These are phyloP conservation scores for Akanthomyces uredinophilus DNA, from an alignment of 2,329 filamentous ascomycete species.

Conservation along the genomic window DNA sequence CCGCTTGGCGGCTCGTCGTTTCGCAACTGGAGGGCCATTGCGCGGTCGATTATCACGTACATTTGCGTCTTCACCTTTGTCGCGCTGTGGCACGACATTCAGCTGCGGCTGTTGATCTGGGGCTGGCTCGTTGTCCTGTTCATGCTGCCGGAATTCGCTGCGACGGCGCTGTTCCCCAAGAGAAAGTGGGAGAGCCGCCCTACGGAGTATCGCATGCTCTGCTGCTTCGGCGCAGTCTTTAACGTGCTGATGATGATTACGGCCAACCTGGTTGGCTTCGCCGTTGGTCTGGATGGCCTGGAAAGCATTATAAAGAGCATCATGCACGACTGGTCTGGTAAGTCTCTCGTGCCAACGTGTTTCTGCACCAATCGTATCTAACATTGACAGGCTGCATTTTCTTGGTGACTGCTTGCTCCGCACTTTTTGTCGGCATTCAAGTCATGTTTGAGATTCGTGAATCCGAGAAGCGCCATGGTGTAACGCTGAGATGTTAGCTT, in stretches of 20 bases:
- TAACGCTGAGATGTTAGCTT: conserved; percentile 71
- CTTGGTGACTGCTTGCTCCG: conserved; percentile 62
- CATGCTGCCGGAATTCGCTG: conserved; percentile 81
- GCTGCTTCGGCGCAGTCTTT: conserved; percentile 70
- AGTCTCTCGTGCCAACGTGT: conserved; percentile 19
- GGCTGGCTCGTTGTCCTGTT: conserved; percentile 95
- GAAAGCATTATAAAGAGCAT: conserved; percentile 71
- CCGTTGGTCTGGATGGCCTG: conserved; percentile 83
- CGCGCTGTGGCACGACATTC: conserved; percentile 95
- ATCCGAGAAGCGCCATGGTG: conserved; percentile 73
- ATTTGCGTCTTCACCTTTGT: conserved; percentile 92
- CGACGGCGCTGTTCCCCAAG: conserved; percentile 64
- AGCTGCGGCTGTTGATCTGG: conserved; percentile 86
- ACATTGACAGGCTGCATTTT: conserved; percentile 60
- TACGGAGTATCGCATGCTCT: conserved; percentile 72
- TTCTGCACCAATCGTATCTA: not conserved
- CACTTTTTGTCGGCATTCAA: conserved; percentile 79
- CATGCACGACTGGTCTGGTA: conserved; percentile 66
- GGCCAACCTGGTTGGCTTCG: conserved; percentile 93
- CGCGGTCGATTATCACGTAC: conserved; percentile 66
- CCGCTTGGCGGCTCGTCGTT: conserved; percentile 72
- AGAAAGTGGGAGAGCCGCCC: conserved; percentile 65
- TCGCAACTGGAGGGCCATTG: conserved; percentile 39
- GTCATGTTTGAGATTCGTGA: conserved; percentile 96
- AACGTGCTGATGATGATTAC: conserved; percentile 95